Conservation (phyloP, 345 rosid genomes). For the Boechera divaricarpa region DNA sequence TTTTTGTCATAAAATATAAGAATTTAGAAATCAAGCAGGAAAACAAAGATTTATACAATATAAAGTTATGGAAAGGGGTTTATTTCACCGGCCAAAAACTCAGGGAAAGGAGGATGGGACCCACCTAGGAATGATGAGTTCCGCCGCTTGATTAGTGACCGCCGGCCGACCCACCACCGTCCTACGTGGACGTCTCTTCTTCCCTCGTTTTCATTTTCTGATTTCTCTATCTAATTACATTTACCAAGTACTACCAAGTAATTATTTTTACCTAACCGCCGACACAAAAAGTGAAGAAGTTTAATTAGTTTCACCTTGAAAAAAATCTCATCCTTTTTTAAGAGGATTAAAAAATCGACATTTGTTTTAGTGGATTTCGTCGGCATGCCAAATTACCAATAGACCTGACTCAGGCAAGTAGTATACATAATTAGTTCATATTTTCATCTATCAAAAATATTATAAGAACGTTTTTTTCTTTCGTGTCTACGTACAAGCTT, state of each 20-base stretch:
- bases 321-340: neutral
- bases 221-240: neutral
- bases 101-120: slow-evolving; percentile 51
- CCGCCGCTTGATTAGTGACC: slow-evolving; percentile 79
- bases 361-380: slow-evolving; percentile 17
- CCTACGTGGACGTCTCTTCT: slow-evolving; percentile 65
- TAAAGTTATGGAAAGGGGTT: neutral
- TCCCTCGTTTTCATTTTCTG: neutral
- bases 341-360: neutral
- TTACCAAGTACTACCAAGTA: slow-evolving; percentile 8
- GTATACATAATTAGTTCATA: neutral
- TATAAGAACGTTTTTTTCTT: neutral
- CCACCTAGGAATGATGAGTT: slow-evolving; percentile 57
- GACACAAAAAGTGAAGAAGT: neutral
- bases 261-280: slow-evolving; percentile 21
- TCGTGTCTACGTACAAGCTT: neutral
- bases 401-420: neutral
- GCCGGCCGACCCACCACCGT: slow-evolving; percentile 89
- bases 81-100: slow-evolving; percentile 43
- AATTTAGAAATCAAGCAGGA: neutral
- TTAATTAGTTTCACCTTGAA: slow-evolving; percentile 1
- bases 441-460: neutral
- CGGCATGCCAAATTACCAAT: slow-evolving; percentile 9
- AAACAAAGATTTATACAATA: neutral
- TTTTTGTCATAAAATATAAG: neutral